Base-by-base conservation (phyloP, 306 rosid species). In the Heteromeles arbutifolia region DNA sequence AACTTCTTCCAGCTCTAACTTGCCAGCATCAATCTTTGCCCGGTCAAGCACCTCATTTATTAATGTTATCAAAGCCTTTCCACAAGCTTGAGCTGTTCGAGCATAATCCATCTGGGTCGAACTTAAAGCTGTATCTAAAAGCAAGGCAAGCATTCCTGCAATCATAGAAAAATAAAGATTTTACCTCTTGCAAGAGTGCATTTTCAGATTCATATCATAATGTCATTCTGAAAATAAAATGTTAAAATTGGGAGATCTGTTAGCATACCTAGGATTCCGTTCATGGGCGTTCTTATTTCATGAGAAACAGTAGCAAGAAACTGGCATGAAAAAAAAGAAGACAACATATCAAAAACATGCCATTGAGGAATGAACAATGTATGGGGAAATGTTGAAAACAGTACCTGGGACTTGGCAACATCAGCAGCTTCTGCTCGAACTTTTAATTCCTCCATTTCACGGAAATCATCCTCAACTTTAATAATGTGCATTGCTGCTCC, bases 221-320 rank as follows among this genome's bases (percentile, higher is more conserved):
- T 74, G 11, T 45, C 56, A 44, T 28, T 44, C 69, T 12, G 48
- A 70, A 76, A 61, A 14, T 26, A 72, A 83, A 77, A 69, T 26
- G 5, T 45, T 57, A 62, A 52, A 56, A 31, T 19, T 63, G 22
- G 54, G 68, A 22, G 54, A 56, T 15, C 61, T 52, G n/a, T 28
- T 44, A 67, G 75, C 77, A 74, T 86, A 96, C 99, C 99, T 43
- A 96, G 91, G 78, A 96, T 90, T 77, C 99, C 99, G 72, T 96
- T 92, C 98, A 96, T 92, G 31, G 99, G 99, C n/a, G 99, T 96
- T 83, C 99, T 87, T 31, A 96, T 96, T 93, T 96, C 99, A 75
- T 96, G 99, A 74, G 99, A 96, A 54, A 96, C 98, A 21, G 98
- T 96, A 41, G 99, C 99, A 74, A 96, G 90, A 88, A 92, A 92